phyloP scores from a whole-genome alignment of 306 rosid species.

The Psophocarpus tetragonolobus region DNA sequence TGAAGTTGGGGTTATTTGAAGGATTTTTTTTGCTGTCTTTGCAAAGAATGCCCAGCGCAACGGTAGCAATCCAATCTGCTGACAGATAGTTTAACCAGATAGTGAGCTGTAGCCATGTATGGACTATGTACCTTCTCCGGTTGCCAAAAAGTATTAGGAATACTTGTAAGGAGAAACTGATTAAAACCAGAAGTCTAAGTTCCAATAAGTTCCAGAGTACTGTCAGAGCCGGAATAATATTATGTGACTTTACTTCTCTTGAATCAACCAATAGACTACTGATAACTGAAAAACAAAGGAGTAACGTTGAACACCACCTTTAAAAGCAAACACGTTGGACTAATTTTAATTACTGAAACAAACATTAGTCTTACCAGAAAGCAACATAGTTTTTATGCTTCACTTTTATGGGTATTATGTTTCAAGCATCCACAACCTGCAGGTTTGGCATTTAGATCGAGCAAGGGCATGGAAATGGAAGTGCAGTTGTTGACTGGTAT shows the following conservation, averaged over 20 bases:
- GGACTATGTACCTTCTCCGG: constrained; percentile 23
- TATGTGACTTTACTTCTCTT: neutral
- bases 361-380: neutral
- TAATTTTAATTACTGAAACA: neutral
- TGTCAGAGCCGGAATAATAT: neutral
- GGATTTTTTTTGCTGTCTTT: neutral
- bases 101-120: neutral
- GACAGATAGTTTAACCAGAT: constrained; percentile 40
- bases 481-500: neutral
- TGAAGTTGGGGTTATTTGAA: neutral
- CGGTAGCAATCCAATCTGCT: constrained; percentile 42
- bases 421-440: neutral
- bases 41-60: constrained; percentile 32
- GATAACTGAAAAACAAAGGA: neutral
- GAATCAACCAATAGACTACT: neutral
- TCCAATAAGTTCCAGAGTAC: constrained; percentile 37
- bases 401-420: neutral
- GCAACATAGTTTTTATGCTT: neutral
- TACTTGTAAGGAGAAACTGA: constrained; percentile 39
- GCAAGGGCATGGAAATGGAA: neutral
- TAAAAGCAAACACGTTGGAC: neutral
- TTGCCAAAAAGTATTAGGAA: constrained; percentile 32
- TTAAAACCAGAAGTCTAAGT: constrained; percentile 24
- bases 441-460: neutral
- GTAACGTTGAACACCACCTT: too few relatives aligned